A percentile compares a stretch with the other conserved stretches of the same genome.
Evolutionary conservation across 352 stramenopile species (phyloP).

Genomic region (Phytophthora hibernalis): DNA sequence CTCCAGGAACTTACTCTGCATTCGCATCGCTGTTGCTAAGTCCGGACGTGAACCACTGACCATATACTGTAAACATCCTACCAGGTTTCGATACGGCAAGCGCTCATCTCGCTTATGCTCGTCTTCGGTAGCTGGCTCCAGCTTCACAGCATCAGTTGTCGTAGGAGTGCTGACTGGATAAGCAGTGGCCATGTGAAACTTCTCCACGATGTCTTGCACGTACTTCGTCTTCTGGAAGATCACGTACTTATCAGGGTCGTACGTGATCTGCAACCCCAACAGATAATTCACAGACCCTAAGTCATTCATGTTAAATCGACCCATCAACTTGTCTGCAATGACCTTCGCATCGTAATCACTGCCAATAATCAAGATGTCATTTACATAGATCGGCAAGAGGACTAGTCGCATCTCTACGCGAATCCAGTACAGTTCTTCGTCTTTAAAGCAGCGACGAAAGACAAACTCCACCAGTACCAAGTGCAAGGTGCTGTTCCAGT

Average conservation of each 20-base stretch:
- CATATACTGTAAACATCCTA: constrained; percentile 23
- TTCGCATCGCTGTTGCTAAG: constrained; percentile 11
- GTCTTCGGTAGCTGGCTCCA: background rate
- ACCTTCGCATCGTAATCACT: constrained; percentile 6
- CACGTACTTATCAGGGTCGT: constrained; percentile 7
- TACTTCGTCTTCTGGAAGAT: constrained; percentile 23
- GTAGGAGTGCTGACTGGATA: constrained; percentile 13
- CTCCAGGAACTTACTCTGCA: constrained; percentile 14
- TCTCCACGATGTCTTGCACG: too few species aligned
- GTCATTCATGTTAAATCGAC: constrained; percentile 9
- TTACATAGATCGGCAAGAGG: constrained; percentile 8
- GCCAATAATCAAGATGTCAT: constrained; percentile 13
- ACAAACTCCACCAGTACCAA: constrained; percentile 4
- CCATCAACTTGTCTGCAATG: constrained; percentile 1
- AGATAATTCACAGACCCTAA: constrained; percentile 17
- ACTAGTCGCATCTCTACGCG: background rate
- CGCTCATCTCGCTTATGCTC: constrained; percentile 9
- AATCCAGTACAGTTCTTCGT: constrained; percentile 21
- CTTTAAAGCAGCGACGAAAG: constrained; percentile 4
- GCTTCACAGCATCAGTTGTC: constrained; percentile 14
- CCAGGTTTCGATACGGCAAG: constrained; percentile 30
- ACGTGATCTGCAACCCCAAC: constrained; percentile 16
- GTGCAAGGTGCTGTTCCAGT: constrained; percentile 22
- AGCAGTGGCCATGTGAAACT: constrained; percentile 8
- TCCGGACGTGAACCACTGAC: constrained; percentile 15